Conservation (phyloP, 2,329 filamentous ascomycete species). For the Cryphonectria radicalis region DNA sequence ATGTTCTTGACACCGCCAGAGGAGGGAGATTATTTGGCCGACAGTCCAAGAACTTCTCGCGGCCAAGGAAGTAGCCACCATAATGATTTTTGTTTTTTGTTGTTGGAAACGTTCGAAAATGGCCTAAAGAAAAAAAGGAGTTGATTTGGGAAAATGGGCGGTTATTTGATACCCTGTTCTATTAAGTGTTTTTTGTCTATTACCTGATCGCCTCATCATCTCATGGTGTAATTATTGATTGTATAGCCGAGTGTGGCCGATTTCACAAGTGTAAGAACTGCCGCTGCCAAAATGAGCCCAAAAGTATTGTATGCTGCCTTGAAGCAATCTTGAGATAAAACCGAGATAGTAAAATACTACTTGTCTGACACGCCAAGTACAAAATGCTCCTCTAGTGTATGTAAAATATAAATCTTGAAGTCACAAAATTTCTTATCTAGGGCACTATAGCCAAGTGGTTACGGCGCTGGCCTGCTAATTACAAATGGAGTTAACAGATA, state of each 20-base stretch:
- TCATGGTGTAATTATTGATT: neutral
- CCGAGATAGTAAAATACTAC: too few species aligned
- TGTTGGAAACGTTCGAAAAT: neutral
- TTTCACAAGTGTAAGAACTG: neutral
- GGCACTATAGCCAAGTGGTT: constrained; percentile 17
- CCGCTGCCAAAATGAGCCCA: too few species aligned
- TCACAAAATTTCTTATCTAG: neutral
- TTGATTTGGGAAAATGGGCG: neutral
- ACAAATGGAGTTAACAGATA: neutral
- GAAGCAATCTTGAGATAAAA: too few species aligned
- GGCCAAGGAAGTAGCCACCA: neutral
- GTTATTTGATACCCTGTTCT: constrained; percentile 1
- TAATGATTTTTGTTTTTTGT: neutral
- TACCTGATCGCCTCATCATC: neutral
- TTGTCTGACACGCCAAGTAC: too few species aligned
- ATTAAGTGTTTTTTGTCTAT: neutral
- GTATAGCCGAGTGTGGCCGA: neutral
- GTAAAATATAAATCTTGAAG: neutral
- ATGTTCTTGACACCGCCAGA: neutral
- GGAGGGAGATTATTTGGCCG: neutral
- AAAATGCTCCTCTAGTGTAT: neutral
- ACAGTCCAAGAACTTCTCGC: constrained; percentile 5
- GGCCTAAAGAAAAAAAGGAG: neutral
- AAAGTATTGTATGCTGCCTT: too few species aligned
- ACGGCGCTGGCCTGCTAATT: constrained; percentile 10